Evolutionary conservation across 345 rosid genomes (phyloP), one percentile per base, ranked within the genome.

Genomic region (Cochlearia excelsa): DNA sequence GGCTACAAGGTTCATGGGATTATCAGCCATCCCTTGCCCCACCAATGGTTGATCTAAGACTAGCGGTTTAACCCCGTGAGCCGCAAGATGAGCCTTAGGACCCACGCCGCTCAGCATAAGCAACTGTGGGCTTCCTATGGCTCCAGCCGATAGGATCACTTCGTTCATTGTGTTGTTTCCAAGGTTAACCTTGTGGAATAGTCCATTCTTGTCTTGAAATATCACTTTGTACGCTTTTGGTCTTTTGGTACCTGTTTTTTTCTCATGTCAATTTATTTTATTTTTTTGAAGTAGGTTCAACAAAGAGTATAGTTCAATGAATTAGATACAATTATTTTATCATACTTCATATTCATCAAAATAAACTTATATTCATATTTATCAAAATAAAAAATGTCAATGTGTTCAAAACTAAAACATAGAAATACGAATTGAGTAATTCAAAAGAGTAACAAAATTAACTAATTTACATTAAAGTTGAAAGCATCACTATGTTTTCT

Each of bases 21-120:
- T 87, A 50, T 90, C 94, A 1, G 85, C 75, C 97, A 87, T 82
- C 7, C 87, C 96, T 65, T 80, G 84, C 2, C 97, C 97, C 10
- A 90, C 88, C 78, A 77, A 66, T 0, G 87, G 86, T 28, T 84
- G 87, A 34, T 90, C 79, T 47, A 78, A 28, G 10, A 71, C 50
- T 53, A 71, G 6, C 49, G 82, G 84, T 4, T 65, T 43, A 9
- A 90, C 75, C 16, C 81, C 77, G 3, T 77, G 78, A 30, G 66
- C 41, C 10, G 10, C n/a, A 10, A 87, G 91, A 29, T 80, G 82
- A 10, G 49, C 7, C 10, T 41, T 61, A 0, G 97, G 97, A 42
- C 96, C 97, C 9, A 90, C 70, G 0, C 95, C 94, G 30, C 94
- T 90, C n/a, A 90, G 54, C 95, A 90, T 79, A 59, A 91, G 46